A percentile compares a stretch with the other conserved stretches of the same genome.
phyloP scores from a whole-genome alignment of 768 basidiomycete species.

The Pulveroboletus sp. region DNA sequence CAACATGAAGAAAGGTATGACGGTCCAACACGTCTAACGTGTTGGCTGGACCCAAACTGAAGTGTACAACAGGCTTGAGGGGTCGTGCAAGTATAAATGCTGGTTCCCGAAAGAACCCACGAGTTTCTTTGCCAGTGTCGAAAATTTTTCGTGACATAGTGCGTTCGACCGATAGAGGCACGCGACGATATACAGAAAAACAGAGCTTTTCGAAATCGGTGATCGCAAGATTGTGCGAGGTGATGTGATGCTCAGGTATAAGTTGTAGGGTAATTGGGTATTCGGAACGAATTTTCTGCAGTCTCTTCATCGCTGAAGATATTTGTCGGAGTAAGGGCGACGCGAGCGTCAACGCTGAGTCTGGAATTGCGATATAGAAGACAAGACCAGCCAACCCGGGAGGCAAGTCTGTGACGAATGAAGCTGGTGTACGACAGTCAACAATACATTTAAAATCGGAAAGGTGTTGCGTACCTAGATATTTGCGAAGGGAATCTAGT shows the following conservation, averaged over 20 bases:
- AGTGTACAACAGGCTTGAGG: constrained; percentile 31
- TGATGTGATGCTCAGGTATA: constrained; percentile 61
- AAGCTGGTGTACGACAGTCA: constrained; percentile 32
- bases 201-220: constrained; percentile 47
- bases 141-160: constrained; percentile 51
- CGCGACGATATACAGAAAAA: constrained; percentile 66
- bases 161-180: constrained; percentile 56
- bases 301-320: constrained; percentile 57
- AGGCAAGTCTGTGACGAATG: constrained; percentile 45
- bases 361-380: constrained; percentile 66
- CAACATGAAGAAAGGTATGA: constrained; percentile 70
- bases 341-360: constrained; percentile 53
- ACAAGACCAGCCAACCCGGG: constrained; percentile 42
- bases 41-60: constrained; percentile 36
- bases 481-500: constrained; percentile 70
- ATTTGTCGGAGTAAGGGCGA: constrained; percentile 68
- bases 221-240: constrained; percentile 26
- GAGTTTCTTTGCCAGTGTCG: constrained; percentile 35
- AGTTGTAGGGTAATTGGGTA: constrained; percentile 63
- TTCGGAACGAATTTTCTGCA: constrained; percentile 42
- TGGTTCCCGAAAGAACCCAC: constrained; percentile 58
- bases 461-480: constrained; percentile 40
- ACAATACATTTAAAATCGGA: background rate
- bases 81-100: constrained; percentile 59
- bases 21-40: constrained; percentile 50